Evolutionary conservation across 2,329 filamentous ascomycete genomes (phyloP), one percentile per base, ranked within the genome.

Genomic region (Ophiocordyceps unilateralis): DNA sequence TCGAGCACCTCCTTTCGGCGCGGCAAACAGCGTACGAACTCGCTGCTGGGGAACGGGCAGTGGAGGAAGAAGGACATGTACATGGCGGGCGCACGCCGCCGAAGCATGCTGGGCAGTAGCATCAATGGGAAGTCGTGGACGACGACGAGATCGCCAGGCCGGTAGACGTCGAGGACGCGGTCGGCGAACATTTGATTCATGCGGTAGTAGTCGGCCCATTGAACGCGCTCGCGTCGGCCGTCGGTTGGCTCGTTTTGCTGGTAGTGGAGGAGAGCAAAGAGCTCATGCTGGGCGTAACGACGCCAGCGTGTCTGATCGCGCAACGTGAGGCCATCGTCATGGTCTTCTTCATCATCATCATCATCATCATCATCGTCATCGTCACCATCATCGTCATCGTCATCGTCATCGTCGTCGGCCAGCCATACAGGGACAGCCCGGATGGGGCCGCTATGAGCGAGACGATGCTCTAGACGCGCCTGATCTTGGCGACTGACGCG

Each of bases 51-150:
- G 62, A 96, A 96, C 0, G 89, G 89, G 39, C 86, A 81, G 61
- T 96, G 89, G 40, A 96, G 69, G 67, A 86, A 96, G 67, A 95
- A 95, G 43, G 86, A 82, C 56, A 95, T 88, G 65, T 93, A 93
- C 62, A 93, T 84, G 59, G 87, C 84, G 4, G 87, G 84, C 17
- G 88, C 69, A 37, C 82, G 77, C 59, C 94, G 87, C 40, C 89
- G 81, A 46, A 96, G 68, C 66, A 96, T 78, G 62, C 79, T 87
- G 2, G 91, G 89, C 4, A 96, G 74, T 21, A 96, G 70, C 60
- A 96, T 78, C 40, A 96, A 74, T 57, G 94, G 88, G 61, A 93
- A 95, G 63, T 96, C 89, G 59, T 96, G 89, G 43, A 96, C 78
- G 58, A 93, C 77, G 47, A 96, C 78, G 44, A 96, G 78, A 58